Base-by-base conservation (phyloP, 202 grass and related monocot species). In the Elaeis oleifera region DNA sequence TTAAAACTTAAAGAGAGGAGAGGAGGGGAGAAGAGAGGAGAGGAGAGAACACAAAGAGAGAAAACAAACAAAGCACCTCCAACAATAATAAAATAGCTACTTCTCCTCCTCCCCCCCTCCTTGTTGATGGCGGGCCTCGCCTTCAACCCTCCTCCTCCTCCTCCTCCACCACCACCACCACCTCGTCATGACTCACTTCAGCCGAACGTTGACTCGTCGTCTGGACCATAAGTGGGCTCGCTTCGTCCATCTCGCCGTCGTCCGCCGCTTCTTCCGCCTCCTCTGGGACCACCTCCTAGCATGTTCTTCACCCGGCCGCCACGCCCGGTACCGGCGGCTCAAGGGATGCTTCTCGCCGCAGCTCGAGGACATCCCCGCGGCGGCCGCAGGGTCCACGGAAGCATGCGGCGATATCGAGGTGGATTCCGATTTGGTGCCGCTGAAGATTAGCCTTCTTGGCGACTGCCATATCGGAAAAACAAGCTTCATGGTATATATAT, bases 391-490 rank as follows among this genome's bases (percentile, higher is more conserved):
- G 18, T 60, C n/a, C 1, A 27, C 16, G 28, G 58, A 56, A 2
- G 18, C 24, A 25, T 60, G 69, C 39, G 18, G 24, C 3, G 76
- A 31, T 1, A 67, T 22, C 1, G 80, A 78, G 16, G 68, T 0
- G 14, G 75, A 15, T 18, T 71, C 77, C 15, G 77, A 99, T 69
- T 61, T 94, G 59, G 62, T 99, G 49, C 74, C 72, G 18, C 83
- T 99, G 66, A 99, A 99, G 81, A 83, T 99, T 77, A 87, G 82
- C 72, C 59, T 99, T 64, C 88, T 99, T 57, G 94, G 94, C n/a
- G 94, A 99, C 56, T 92, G 85, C 64, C 85, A 73, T 54, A 88
- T 86, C 57, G 94, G 94, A 64, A 99, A 99, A 78, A 99, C 94
- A 19, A 99, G 88, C 72, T 99, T 99, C 82, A 80, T 94, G 94